phyloP scores from a whole-genome alignment of 257 asterid genomes.

The Nicotiana sylvestris region DNA sequence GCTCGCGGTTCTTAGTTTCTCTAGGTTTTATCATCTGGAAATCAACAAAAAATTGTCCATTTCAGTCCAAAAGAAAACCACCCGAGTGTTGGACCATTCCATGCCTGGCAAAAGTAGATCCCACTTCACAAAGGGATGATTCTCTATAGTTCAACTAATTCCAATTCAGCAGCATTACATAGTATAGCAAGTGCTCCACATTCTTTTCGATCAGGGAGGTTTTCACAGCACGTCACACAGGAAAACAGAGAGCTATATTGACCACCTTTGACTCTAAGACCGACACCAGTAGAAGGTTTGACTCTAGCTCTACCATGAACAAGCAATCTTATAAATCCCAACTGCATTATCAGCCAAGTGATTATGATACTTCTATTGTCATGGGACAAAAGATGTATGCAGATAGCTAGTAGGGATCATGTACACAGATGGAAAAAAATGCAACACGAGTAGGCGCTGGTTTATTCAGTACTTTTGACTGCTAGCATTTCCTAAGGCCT shows the following conservation, averaged over 20 bases:
- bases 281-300: background rate
- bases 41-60: background rate
- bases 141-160: background rate
- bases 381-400: background rate
- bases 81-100: background rate
- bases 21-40: background rate
- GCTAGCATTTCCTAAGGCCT: background rate
- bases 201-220: background rate
- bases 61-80: background rate
- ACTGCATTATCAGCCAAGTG: background rate
- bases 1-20: background rate
- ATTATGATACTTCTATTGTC: background rate
- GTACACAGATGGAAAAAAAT: background rate
- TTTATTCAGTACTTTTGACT: background rate
- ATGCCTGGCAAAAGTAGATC: background rate
- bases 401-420: background rate
- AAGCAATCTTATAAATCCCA: background rate
- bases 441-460: background rate
- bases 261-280: background rate
- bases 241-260: background rate
- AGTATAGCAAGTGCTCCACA: background rate
- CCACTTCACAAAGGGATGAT: background rate
- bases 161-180: background rate
- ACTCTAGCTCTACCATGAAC: background rate
- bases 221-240: too few relatives aligned